Evolutionary conservation across 1,139 yeast species (phyloP), one percentile per base, ranked within the genome.

Genomic region (Geotrichum histeridarum): DNA sequence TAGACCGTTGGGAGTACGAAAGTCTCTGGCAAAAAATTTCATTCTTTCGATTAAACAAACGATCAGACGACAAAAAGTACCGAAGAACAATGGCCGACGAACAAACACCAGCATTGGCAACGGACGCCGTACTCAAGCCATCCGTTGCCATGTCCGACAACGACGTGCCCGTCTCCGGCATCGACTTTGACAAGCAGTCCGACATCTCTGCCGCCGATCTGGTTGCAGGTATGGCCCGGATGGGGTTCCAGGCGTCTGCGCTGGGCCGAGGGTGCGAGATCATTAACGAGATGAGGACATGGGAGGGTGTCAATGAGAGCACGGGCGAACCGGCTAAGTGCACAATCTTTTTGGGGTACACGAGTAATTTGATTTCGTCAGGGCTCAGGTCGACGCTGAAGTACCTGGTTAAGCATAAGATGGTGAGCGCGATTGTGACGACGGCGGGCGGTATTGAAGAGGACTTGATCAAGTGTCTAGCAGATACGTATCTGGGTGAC

Each of bases 361-460:
- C 99, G 44, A 90, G 97, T n/a, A 93, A 93, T 70, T 80, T 93
- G 74, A 93, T 93, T 64, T 86, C 96, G 41, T 87, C 96, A 11
- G 99, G 99, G 41, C 74, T 91, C 60, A 81, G 99, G 72, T 96
- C 91, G 63, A 88, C 96, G 43, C 76, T 93, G 63, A 80, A 95
- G 67, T 93, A 77, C 69, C 77, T 94, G 63, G 98, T 89, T 41
- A 95, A 93, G 71, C 84, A 94, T 74, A 90, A 90, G 70, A 87
- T 86, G 82, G 96, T 93, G 48, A 86, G 91, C 63, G 98, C 95
- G 17, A 82, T 93, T 64, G 99, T 94, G 50, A 86, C 99, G 9
- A 80, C 91, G 59, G 99, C 97, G 22, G 99, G 99, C 61, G 99
- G 99, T 61, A 83, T 93, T 60, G 99, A 93, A 71, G 99, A 93